Percentiles rank a stretch among this genome's conserved stretches.
Conservation (phyloP, 2,329 filamentous ascomycete genomes). For the Fusarium vanettenii region DNA sequence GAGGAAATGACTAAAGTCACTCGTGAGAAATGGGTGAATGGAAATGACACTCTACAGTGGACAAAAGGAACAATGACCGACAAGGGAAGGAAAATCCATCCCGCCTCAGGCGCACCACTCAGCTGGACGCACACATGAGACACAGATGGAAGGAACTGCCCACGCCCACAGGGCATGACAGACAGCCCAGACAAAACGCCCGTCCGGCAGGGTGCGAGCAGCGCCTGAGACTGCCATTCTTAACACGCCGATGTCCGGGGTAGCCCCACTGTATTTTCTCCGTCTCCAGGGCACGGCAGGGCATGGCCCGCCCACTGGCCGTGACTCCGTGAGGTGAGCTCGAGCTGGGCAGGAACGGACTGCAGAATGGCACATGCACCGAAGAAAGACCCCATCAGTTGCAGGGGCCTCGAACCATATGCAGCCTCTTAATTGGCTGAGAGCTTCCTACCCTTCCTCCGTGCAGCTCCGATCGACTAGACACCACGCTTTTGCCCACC, state of each 20-base stretch:
- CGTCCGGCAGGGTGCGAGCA: background rate
- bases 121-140: slow-evolving; percentile 20
- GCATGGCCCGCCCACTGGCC: slow-evolving; percentile 3
- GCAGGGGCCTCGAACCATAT: slow-evolving; percentile 34
- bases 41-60: slow-evolving; percentile 24
- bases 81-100: slow-evolving; percentile 7
- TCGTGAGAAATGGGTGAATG: background rate
- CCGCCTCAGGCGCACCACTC: slow-evolving; percentile 43
- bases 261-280: slow-evolving; percentile 38
- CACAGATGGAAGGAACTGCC: slow-evolving; percentile 2
- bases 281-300: background rate
- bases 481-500: slow-evolving; percentile 40
- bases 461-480: slow-evolving; percentile 44
- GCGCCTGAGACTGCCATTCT: slow-evolving; percentile 24
- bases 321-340: slow-evolving; percentile 30
- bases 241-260: slow-evolving; percentile 45
- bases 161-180: background rate
- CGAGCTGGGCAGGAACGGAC: slow-evolving; percentile 11
- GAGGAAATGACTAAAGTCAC: background rate
- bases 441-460: slow-evolving; percentile 28
- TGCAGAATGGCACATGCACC: slow-evolving; percentile 20
- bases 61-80: slow-evolving; percentile 35
- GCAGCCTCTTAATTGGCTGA: slow-evolving; percentile 25
- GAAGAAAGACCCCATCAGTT: slow-evolving; percentile 24
- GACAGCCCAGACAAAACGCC: background rate